Evolutionary conservation across 148 eudicot species (phyloP).

Genomic region (Diospyros kaki): DNA sequence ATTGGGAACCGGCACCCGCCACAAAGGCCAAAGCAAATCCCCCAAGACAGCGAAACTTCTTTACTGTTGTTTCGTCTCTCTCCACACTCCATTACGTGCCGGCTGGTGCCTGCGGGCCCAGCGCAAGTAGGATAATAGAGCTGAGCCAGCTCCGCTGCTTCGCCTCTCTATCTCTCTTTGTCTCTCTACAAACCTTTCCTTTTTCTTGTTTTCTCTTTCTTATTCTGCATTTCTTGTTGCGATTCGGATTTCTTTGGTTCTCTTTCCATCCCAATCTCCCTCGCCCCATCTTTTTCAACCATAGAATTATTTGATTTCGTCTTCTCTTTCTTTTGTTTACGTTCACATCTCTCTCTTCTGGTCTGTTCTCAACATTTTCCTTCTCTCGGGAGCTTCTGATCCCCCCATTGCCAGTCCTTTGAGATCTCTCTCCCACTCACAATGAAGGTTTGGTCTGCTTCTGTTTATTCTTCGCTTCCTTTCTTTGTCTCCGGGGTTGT

Average conservation of each 20-base stretch:
- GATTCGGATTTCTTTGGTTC: slow-evolving; percentile 17
- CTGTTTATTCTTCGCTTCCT: neutral
- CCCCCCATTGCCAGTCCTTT: neutral
- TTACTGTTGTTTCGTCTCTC: neutral
- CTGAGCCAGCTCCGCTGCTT: neutral
- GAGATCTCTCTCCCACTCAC: neutral
- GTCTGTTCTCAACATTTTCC: neutral
- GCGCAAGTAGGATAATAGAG: neutral
- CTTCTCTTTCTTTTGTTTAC: neutral
- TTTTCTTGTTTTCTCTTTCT: slow-evolving; percentile 2
- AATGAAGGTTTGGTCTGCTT: slow-evolving; percentile 24
- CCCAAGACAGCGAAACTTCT: neutral
- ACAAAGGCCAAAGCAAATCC: neutral
- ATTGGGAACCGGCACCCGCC: neutral
- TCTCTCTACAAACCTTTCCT: neutral
- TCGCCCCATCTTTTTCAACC: slow-evolving; percentile 2
- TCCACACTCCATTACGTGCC: no score
- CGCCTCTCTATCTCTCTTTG: neutral
- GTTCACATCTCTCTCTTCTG: neutral
- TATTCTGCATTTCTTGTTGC: slow-evolving; percentile 12
- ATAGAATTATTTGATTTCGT: slow-evolving; percentile 14
- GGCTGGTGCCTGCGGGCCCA: neutral
- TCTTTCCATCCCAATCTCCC: slow-evolving; percentile 2
- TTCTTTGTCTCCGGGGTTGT: neutral
- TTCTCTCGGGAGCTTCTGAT: neutral